A percentile compares a stretch with the other conserved stretches of the same genome.
These are phyloP conservation scores for Cladosporium halotolerans DNA, from an alignment of 2,329 filamentous ascomycete genomes.

Conservation along the genomic window DNA sequence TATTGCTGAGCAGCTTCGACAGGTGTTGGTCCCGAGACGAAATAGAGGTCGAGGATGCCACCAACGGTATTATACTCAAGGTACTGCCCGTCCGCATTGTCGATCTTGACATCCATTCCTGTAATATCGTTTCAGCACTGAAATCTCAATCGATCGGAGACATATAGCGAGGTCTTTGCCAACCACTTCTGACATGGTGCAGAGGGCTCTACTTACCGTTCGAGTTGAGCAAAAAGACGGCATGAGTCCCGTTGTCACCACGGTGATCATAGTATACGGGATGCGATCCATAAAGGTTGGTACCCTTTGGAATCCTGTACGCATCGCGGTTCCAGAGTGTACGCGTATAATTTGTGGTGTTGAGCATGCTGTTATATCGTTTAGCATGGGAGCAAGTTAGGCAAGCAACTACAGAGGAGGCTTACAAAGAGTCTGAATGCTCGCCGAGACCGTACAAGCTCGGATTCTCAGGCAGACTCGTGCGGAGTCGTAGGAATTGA, in stretches of 20 bases:
- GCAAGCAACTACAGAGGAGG: constrained; percentile 11
- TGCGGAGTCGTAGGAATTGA: constrained; percentile 69
- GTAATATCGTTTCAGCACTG: background rate
- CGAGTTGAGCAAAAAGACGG: constrained; percentile 64
- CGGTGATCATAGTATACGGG: constrained; percentile 72
- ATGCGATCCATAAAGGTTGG: constrained; percentile 67
- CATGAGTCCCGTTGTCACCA: constrained; percentile 50
- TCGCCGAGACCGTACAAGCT: constrained; percentile 75
- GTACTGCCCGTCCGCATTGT: constrained; percentile 59
- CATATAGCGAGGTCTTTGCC: background rate
- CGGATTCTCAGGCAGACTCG: constrained; percentile 60
- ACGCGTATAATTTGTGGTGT: constrained; percentile 62
- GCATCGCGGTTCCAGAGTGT: constrained; percentile 66
- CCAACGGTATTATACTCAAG: constrained; percentile 76
- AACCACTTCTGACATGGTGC: background rate
- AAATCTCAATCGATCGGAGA: background rate
- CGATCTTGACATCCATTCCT: constrained; percentile 67
- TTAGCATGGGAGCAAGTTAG: background rate
- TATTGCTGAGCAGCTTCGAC: constrained; percentile 45
- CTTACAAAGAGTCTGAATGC: constrained; percentile 56
- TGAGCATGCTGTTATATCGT: constrained; percentile 36
- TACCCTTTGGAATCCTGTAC: constrained; percentile 52
- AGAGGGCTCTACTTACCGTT: constrained; percentile 41
- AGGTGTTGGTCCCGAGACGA: constrained; percentile 44
- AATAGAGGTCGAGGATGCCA: constrained; percentile 63